A percentile compares a stretch with the other conserved stretches of the same genome.
phyloP scores from a whole-genome alignment of 805 yeast species.

The Diddensiella santjacobensis region DNA sequence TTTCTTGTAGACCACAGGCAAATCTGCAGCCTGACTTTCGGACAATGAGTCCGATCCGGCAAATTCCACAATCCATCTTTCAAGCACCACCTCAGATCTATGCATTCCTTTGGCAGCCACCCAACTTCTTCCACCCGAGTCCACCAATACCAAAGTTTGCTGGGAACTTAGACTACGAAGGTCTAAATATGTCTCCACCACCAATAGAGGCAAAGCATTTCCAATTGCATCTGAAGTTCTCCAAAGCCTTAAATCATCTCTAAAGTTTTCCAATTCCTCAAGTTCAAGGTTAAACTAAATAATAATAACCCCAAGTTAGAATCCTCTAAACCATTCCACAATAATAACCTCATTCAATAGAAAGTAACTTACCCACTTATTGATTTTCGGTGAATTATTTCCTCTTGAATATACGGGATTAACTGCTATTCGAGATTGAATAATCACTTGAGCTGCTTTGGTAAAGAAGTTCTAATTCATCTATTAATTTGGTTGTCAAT shows the following conservation, averaged over 20 bases:
- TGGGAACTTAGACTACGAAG: conserved; percentile 52
- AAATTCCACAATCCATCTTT: conserved; percentile 88
- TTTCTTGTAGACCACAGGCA: conserved; percentile 68
- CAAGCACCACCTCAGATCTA: conserved; percentile 83
- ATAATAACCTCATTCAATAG: background rate
- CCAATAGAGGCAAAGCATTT: conserved; percentile 65
- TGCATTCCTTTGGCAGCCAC: conserved; percentile 58
- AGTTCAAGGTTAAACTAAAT: conserved; percentile 41
- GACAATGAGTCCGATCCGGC: conserved; percentile 5
- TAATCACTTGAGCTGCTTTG: conserved; percentile 37
- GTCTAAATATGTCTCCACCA: conserved; percentile 79
- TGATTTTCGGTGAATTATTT: conserved; percentile 23
- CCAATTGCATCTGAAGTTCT: conserved; percentile 32
- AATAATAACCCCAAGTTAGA: no score
- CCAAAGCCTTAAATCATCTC: conserved; percentile 68
- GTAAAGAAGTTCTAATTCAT: conserved; percentile 37
- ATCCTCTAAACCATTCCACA: no score
- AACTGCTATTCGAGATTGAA: conserved; percentile 30
- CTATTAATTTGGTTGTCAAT: background rate
- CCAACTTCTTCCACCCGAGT: conserved; percentile 44
- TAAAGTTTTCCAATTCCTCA: conserved; percentile 36
- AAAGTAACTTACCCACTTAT: conserved; percentile 22
- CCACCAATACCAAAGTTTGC: conserved; percentile 57
- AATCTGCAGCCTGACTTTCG: conserved; percentile 37
- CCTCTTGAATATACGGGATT: conserved; percentile 23